phyloP scores from a whole-genome alignment of 2,329 filamentous ascomycete species.

The Fusarium pseudonygamai region DNA sequence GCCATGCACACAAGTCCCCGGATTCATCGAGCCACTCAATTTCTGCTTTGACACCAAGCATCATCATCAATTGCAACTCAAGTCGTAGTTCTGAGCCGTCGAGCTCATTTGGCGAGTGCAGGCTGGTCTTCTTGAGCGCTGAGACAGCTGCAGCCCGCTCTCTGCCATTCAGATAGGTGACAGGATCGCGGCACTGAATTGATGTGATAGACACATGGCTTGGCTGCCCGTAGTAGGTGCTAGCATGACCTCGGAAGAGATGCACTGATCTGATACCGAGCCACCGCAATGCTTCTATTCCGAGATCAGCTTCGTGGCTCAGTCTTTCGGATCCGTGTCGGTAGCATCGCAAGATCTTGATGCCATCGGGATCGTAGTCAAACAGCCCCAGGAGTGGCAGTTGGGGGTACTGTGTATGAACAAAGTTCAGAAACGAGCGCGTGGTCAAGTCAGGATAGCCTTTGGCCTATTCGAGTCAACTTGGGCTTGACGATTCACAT shows the following conservation, averaged over 20 bases:
- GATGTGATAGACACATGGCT: constrained; percentile 41
- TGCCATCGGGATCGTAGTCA: constrained; percentile 81
- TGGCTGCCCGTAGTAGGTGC: not conserved
- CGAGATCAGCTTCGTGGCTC: constrained; percentile 65
- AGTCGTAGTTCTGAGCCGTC: constrained; percentile 54
- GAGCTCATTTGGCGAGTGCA: constrained; percentile 38
- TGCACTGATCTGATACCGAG: constrained; percentile 67
- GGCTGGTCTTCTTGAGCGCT: constrained; percentile 59
- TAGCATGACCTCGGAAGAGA: constrained; percentile 39
- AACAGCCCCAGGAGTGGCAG: constrained; percentile 71
- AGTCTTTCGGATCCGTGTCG: constrained; percentile 73
- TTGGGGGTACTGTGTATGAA: constrained; percentile 58
- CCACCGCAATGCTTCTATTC: constrained; percentile 66
- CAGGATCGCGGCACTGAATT: constrained; percentile 41
- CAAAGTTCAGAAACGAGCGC: constrained; percentile 67
- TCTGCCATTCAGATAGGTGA: constrained; percentile 56
- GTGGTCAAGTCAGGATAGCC: constrained; percentile 83
- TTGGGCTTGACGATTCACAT: no score
- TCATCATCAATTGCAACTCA: constrained; percentile 77
- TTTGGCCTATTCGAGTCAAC: constrained; percentile 67
- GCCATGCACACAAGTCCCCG: constrained; percentile 61
- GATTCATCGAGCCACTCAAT: constrained; percentile 74
- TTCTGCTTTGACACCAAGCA: constrained; percentile 79
- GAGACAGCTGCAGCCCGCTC: constrained; percentile 68
- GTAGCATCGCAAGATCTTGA: constrained; percentile 79